Percentiles rank a stretch among this genome's conserved stretches.
Evolutionary conservation across 805 yeast species (phyloP).

Genomic region (Candida qinlingensis): DNA sequence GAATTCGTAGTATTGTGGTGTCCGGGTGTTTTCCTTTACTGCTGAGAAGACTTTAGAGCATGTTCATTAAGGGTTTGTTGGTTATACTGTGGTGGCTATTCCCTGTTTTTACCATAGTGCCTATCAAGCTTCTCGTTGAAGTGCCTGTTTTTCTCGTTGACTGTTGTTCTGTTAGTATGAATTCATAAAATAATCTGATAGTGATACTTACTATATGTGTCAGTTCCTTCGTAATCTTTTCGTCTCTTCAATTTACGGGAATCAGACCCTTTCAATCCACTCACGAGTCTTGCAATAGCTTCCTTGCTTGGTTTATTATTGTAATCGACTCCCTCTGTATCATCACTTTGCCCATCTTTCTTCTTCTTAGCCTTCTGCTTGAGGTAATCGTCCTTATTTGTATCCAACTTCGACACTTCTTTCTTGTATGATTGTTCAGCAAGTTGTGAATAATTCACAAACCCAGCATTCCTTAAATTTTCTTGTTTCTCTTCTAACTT

Average conservation of each 20-base stretch:
- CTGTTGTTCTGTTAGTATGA: constrained; percentile 25
- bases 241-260: constrained; percentile 32
- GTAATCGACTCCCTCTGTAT: constrained; percentile 17
- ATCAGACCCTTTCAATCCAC: constrained; percentile 18
- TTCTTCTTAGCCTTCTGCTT: constrained; percentile 27
- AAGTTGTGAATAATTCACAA: constrained; percentile 45
- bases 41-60: not conserved
- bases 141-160: constrained; percentile 69
- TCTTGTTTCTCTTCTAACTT: constrained; percentile 28
- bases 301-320: constrained; percentile 33
- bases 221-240: constrained; percentile 31
- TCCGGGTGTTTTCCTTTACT: not conserved
- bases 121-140: constrained; percentile 66
- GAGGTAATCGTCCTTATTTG: constrained; percentile 38
- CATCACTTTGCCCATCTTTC: not conserved
- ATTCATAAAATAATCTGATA: not conserved
- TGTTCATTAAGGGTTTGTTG: too few species aligned
- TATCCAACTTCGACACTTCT: constrained; percentile 35
- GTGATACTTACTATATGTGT: constrained; percentile 26
- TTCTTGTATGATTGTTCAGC: constrained; percentile 60
- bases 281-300: constrained; percentile 30
- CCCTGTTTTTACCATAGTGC: constrained; percentile 39
- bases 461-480: constrained; percentile 32
- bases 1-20: not conserved
- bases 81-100: constrained; percentile 13